Evolutionary conservation across 2,329 filamentous ascomycete genomes (phyloP).

Genomic region (Aspergillus alliaceus): DNA sequence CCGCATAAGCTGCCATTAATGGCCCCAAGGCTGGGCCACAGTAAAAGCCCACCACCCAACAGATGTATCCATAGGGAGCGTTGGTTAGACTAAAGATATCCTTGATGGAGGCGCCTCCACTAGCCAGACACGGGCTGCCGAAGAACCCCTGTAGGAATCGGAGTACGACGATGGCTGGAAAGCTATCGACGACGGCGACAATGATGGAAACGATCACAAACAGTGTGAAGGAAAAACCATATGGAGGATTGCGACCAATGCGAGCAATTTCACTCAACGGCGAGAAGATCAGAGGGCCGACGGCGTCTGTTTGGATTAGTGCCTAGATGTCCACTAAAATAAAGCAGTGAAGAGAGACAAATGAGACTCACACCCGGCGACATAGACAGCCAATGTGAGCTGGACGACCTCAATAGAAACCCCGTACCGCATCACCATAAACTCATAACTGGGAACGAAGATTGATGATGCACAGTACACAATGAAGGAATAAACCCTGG

Average conservation of each 20-base stretch:
- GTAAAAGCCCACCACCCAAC: conserved; percentile 54
- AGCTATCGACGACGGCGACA: conserved; percentile 63
- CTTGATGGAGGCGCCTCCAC: conserved; percentile 48
- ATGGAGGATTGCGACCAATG: conserved; percentile 67
- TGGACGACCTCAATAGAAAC: conserved; percentile 28
- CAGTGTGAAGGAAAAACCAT: conserved; percentile 66
- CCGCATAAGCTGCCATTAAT: not conserved
- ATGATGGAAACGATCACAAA: conserved; percentile 69
- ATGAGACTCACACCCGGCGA: conserved; percentile 19
- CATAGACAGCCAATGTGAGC: conserved; percentile 36
- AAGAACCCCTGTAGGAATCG: conserved; percentile 68
- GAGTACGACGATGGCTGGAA: conserved; percentile 62
- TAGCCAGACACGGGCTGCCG: conserved; percentile 65
- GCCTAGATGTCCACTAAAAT: not conserved
- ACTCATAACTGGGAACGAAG: conserved; percentile 28
- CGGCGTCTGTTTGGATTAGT: conserved; percentile 42
- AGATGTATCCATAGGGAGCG: conserved; percentile 61
- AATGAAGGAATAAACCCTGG: conserved; percentile 37
- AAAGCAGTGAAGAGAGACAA: not conserved
- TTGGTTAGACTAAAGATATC: conserved; percentile 51
- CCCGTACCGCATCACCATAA: conserved; percentile 27
- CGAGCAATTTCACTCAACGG: conserved; percentile 66
- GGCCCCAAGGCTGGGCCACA: conserved; percentile 57
- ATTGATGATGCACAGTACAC: conserved; percentile 39
- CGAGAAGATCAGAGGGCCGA: conserved; percentile 65